Evolutionary conservation across 2,329 filamentous ascomycete species (phyloP), one percentile per base, ranked within the genome.

Genomic region (Nemania serpens): DNA sequence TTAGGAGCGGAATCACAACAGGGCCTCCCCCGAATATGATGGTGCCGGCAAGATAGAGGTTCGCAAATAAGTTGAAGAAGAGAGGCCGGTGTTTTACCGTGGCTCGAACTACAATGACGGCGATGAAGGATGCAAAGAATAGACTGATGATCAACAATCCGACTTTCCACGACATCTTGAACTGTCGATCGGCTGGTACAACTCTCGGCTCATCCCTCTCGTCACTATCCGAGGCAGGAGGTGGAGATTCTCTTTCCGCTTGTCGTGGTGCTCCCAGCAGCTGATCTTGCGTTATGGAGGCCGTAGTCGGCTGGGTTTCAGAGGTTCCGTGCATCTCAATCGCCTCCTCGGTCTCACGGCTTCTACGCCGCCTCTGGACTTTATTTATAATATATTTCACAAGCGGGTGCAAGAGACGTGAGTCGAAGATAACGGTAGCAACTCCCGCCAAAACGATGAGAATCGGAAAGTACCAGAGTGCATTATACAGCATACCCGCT

Each of bases 391-490:
- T 5, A 18, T 36, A 57, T 17, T n/a, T 36, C 25, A 62, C 69
- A 5, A 79, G 71, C 0, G 75, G 70, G n/a, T 82, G 79, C 6
- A 83, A 67, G 75, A 82, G 81, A 43, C 79, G 77, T 45, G 75
- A 77, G 72, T 91, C 88, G 77, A 84, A 86, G 0, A 83, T 55
- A 0, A 86, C 72, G 0, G 85, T 83, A 0, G 74, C 72, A 1
- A 80, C 11, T 0, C 88, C 89, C 0, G 81, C 84, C 1, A 78
- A 64, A 0, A 82, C 66, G 74, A 91, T 87, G 4, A 92, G 70
- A 0, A 85, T 68, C 0, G 90, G 90, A 47, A 91, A 92, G 66
- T 90, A 93, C 90, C 90, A 93, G 0, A 92, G 74, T 0, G 88
- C 84, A 51, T 86, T 91, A 67, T 91, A 91, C 50, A 89, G 78